Evolutionary conservation across 208 protist species (phyloP), one percentile per base, ranked within the genome.

Genomic region (Willaertia magna): DNA sequence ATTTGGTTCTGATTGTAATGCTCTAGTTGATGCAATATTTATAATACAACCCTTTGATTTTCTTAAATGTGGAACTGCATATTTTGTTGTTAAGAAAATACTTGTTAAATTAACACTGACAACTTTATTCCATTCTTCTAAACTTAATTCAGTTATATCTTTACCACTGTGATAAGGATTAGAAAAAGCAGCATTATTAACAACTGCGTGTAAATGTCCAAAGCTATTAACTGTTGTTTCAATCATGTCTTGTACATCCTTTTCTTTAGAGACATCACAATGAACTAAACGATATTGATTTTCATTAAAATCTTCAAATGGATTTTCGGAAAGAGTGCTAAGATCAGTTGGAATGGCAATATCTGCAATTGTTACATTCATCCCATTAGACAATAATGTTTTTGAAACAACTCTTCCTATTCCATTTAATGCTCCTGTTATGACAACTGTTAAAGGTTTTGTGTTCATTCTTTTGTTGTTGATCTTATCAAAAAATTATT

Each of bases 161-260:
- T 75, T 84, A 22, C 7, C 67, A 18, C 22, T 4, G 3, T 46
- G 42, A 22, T 83, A 47, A 11, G 78, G 78, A 52, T 82, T 26
- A 39, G 44, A 34, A n/a, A 79, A n/a, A 0, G 75, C 85, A 20
- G 74, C 85, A 44, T 87, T 87, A 43, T 87, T 87, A 18, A 87
- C 26, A 0, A 87, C 4, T 1, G 39, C 22, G 30, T 83, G 18
- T 12, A 87, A 46, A 22, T 1, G 2, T 34, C 16, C 12, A 18
- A 87, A 87, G 11, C 2, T 49, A 12, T n/a, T 0, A 49, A 75
- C 26, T 55, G 74, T 78, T 55, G 30, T 44, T 16, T 47, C 18
- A 18, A 87, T 52, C 14, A 82, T 12, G 9, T 48, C 12, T 42
- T 84, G 4, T 22, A 82, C 85, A 39, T 40, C 3, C 2, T 51